Conservation (phyloP, 1,284 basidiomycete species). For the Meira miltonrushii region DNA sequence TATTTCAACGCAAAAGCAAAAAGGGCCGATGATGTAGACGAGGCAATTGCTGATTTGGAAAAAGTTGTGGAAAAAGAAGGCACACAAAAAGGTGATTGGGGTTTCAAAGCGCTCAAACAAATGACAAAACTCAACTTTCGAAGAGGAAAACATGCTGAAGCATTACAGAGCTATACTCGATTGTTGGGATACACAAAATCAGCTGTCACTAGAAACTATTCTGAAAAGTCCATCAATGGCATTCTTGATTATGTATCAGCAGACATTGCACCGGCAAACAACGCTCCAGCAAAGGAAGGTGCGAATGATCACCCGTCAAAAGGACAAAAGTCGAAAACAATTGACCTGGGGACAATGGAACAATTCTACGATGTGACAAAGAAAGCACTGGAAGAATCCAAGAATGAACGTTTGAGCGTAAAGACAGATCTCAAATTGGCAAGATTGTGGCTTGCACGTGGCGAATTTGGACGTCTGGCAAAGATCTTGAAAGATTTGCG, state of each 20-base stretch:
- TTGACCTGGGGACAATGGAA: slow-evolving; percentile 83
- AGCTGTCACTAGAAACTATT: slow-evolving; percentile 47
- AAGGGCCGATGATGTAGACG: slow-evolving; percentile 85
- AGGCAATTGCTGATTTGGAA: slow-evolving; percentile 78
- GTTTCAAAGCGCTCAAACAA: slow-evolving; percentile 97
- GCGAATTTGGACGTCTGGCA: slow-evolving; percentile 74
- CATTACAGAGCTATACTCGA: slow-evolving; percentile 76
- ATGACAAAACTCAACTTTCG: slow-evolving; percentile 91
- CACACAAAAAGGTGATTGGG: slow-evolving; percentile 76
- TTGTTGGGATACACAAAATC: slow-evolving; percentile 73
- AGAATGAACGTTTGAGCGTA: slow-evolving; percentile 91
- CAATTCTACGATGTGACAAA: slow-evolving; percentile 92
- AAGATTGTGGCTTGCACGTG: slow-evolving; percentile 91
- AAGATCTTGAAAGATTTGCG: slow-evolving; percentile 58
- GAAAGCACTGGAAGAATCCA: slow-evolving; percentile 79
- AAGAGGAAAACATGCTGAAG: slow-evolving; percentile 70
- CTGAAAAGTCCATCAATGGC: slow-evolving; percentile 94
- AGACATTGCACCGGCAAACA: slow-evolving; percentile 12
- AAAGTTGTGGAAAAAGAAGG: slow-evolving; percentile 74
- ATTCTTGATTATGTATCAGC: slow-evolving; percentile 94
- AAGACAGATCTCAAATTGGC: slow-evolving; percentile 97
- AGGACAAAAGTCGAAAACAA: slow-evolving; percentile 31
- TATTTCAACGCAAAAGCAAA: slow-evolving; percentile 96
- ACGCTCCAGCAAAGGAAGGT: neutral
- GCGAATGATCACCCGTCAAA: neutral